A percentile compares a stretch with the other conserved stretches of the same genome.
These are phyloP conservation scores for Picea sitchensis DNA, from an alignment of 75 land plant genomes.

Conservation along the genomic window DNA sequence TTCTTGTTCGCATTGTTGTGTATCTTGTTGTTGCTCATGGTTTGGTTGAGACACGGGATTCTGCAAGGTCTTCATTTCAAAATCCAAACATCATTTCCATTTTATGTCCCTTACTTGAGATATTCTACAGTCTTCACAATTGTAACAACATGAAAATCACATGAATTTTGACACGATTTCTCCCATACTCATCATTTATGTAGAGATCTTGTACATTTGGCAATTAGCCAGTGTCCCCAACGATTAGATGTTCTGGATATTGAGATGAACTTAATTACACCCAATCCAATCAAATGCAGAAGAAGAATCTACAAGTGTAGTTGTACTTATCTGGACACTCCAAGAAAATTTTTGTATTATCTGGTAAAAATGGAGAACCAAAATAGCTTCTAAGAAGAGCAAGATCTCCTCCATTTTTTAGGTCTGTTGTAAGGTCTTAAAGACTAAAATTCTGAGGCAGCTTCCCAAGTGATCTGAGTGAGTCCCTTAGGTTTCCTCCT, in stretches of 20 bases:
- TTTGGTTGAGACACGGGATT: background rate
- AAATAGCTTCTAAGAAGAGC: constrained; percentile 58
- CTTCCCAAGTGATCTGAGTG: too few species aligned
- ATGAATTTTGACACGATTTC: background rate
- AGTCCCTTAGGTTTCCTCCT: too few species aligned
- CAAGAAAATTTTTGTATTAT: constrained; percentile 63
- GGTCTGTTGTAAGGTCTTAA: too few species aligned
- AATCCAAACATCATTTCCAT: background rate
- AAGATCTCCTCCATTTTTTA: too few species aligned
- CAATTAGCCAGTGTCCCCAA: background rate
- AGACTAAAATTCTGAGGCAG: too few species aligned
- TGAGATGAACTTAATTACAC: too few species aligned
- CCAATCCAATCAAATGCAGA: too few species aligned
- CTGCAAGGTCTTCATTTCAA: background rate
- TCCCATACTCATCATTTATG: background rate
- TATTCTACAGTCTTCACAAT: background rate
- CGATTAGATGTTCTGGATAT: too few species aligned
- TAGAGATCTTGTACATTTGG: background rate
- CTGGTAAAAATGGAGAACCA: constrained; percentile 81
- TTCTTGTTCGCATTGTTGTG: background rate
- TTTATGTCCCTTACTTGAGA: background rate
- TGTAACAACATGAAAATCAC: background rate
- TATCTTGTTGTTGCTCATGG: background rate
- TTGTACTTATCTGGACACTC: constrained; percentile 62
- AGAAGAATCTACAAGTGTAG: too few species aligned